Evolutionary conservation across 495 filamentous ascomycete genomes (phyloP).

Genomic region (Penicillium cinerascens): DNA sequence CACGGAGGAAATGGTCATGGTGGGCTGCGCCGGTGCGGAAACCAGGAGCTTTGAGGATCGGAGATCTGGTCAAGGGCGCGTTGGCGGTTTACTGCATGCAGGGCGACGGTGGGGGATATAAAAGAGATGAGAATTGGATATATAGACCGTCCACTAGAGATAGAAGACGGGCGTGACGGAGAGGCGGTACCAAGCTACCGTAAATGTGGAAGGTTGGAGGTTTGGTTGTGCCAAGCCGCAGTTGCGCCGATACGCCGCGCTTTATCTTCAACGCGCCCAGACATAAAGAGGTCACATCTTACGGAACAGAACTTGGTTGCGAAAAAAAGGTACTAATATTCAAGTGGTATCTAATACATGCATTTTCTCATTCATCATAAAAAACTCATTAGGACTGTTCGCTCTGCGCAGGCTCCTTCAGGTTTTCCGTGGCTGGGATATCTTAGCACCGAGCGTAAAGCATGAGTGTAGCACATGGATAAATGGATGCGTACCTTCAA

Average conservation of each 20-base stretch:
- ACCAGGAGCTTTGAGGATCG: slow-evolving; percentile 30
- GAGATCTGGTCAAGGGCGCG: slow-evolving; percentile 5
- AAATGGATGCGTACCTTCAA: slow-evolving; percentile 67
- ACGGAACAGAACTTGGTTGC: background rate
- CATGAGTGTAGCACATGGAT: background rate
- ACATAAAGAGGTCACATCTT: background rate
- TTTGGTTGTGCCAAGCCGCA: slow-evolving; percentile 4
- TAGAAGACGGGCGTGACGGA: background rate
- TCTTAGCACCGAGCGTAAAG: background rate
- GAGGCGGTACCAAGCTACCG: background rate
- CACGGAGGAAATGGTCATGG: slow-evolving; percentile 50
- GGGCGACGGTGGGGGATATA: background rate
- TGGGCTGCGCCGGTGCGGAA: slow-evolving; percentile 24
- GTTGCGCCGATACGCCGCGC: background rate
- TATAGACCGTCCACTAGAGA: background rate
- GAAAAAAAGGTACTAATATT: background rate
- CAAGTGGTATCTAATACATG: background rate
- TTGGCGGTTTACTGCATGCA: slow-evolving; percentile 34
- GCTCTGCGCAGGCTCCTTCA: slow-evolving; percentile 63
- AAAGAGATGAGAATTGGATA: background rate
- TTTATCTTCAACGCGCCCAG: background rate
- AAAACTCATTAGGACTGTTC: background rate
- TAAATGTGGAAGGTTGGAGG: slow-evolving; percentile 3
- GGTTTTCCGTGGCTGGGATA: slow-evolving; percentile 70
- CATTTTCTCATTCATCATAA: slow-evolving; percentile 18